A percentile compares a stretch with the other conserved stretches of the same genome.
These are phyloP conservation scores for Stephania cephalantha DNA, from an alignment of 164 flowering plant genomes.

Conservation along the genomic window DNA sequence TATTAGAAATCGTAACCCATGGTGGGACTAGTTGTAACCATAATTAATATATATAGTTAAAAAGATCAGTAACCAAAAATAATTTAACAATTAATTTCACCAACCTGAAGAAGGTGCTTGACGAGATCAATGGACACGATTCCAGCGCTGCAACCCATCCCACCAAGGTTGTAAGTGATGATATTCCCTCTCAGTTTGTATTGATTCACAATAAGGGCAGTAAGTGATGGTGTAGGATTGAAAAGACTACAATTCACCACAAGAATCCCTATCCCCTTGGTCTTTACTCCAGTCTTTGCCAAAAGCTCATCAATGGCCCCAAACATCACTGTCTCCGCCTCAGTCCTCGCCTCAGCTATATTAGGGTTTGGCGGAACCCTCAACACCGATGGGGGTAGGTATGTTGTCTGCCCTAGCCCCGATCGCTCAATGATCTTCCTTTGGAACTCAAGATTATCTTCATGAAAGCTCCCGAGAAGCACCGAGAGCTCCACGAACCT, in stretches of 20 bases:
- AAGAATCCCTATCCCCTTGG: slow-evolving; percentile 72
- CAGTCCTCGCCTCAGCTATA: slow-evolving; percentile 76
- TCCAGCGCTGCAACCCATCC: slow-evolving; percentile 95
- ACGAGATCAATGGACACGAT: slow-evolving; percentile 81
- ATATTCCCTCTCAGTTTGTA: slow-evolving; percentile 77
- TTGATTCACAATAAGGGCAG: slow-evolving; percentile 69
- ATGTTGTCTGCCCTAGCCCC: slow-evolving; percentile 68
- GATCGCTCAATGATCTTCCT: slow-evolving; percentile 63
- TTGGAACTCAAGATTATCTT: slow-evolving; percentile 57
- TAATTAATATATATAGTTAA: background rate
- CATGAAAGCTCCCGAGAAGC: slow-evolving; percentile 36
- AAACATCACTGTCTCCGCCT: slow-evolving; percentile 75
- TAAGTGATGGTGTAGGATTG: slow-evolving; percentile 68
- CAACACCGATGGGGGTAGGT: slow-evolving; percentile 54
- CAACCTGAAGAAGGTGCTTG: slow-evolving; percentile 71
- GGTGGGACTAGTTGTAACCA: no score
- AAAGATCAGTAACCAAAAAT: background rate
- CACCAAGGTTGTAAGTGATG: slow-evolving; percentile 68
- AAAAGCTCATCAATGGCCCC: slow-evolving; percentile 65
- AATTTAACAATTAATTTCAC: background rate
- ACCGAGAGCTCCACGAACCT: slow-evolving; percentile 40
- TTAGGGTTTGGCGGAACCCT: slow-evolving; percentile 51
- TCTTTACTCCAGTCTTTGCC: slow-evolving; percentile 57
- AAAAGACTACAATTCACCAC: slow-evolving; percentile 80
- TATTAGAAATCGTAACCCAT: no score